phyloP scores from a whole-genome alignment of 768 basidiomycete species.

The Termitomyces sp. region DNA sequence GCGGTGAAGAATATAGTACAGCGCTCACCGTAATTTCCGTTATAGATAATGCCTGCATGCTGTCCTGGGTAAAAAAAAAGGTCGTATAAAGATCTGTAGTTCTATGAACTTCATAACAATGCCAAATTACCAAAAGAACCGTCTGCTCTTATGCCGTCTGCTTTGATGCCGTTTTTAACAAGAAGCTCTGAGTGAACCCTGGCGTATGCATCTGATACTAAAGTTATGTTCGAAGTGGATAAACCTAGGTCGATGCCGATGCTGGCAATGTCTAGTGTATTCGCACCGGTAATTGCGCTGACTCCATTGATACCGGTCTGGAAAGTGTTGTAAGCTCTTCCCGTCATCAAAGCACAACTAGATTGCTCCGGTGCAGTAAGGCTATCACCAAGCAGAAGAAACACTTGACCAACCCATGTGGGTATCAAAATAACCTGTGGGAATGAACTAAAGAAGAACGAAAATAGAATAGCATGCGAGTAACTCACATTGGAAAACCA shows the following conservation, averaged over 20 bases:
- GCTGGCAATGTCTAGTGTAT: conserved; percentile 59
- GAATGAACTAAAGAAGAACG: background rate
- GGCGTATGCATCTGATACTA: conserved; percentile 45
- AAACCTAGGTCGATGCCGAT: conserved; percentile 51
- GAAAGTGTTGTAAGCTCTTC: conserved; percentile 39
- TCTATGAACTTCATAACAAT: background rate
- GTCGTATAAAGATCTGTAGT: background rate
- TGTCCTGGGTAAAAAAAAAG: conserved; percentile 30
- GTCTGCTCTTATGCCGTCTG: conserved; percentile 58
- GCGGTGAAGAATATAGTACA: background rate
- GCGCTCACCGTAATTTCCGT: conserved; percentile 60
- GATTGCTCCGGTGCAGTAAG: conserved; percentile 35
- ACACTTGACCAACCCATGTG: conserved; percentile 48
- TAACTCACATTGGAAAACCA: conserved; percentile 55
- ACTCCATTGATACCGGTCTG: conserved; percentile 28
- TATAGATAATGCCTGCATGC: conserved; percentile 63
- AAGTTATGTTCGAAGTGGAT: conserved; percentile 34
- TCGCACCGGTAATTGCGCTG: conserved; percentile 56
- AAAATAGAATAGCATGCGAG: background rate
- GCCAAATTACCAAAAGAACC: conserved; percentile 38
- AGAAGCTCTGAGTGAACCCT: conserved; percentile 49
- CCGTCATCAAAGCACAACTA: conserved; percentile 47
- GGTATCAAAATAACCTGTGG: conserved; percentile 57
- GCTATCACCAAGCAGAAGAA: conserved; percentile 47
- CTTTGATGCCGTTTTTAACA: conserved; percentile 38